Base-by-base conservation (phyloP, 768 basidiomycete species). In the Trametes maxima region DNA sequence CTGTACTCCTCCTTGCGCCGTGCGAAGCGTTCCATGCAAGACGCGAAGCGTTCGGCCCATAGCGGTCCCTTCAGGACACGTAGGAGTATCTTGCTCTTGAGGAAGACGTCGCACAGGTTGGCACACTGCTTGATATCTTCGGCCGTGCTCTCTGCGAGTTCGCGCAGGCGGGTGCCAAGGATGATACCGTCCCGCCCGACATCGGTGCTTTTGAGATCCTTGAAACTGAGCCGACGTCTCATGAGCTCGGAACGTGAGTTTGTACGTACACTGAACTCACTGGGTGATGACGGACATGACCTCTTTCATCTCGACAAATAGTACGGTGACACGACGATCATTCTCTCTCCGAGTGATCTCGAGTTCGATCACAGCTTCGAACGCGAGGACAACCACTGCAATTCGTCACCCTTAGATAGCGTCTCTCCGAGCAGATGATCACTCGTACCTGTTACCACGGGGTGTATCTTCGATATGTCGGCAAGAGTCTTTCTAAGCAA, bases 201-300 rank as follows among this genome's bases (percentile, higher is more conserved):
- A 19, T 58, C 43, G 7, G 49, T 22, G 2, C 58, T 25, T 2
- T 35, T 14, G 3, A 59, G 37, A 8, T 51, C 47, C 19, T 53
- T 43, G 28, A 53, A 19, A 6, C 58, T 59, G n/a, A 10, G 19
- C 12, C 7, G 5, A 17, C 2, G 3, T 11, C n/a, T 11, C 24
- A 36, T 36, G 33, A 36, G 24, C n/a, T 17, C 10, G 8, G 42
- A 21, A 8, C 2, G 5, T 33, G 16, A 16, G 37, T 19, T 19
- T 19, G 19, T n/a, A 25, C 3, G 25, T 19, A 33, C 4, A 33
- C n/a, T 2, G 14, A 11, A 62, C 80, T 12, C 56, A 80, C 81
- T 81, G 76, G 17, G 81, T 73, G 24, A 83, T 75, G 1, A 75
- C 73, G 14, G 68, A 56, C 77, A 85, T 80, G 73, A 80, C 75